phyloP scores from a whole-genome alignment of 345 rosid species.

The Carallia brachiata region DNA sequence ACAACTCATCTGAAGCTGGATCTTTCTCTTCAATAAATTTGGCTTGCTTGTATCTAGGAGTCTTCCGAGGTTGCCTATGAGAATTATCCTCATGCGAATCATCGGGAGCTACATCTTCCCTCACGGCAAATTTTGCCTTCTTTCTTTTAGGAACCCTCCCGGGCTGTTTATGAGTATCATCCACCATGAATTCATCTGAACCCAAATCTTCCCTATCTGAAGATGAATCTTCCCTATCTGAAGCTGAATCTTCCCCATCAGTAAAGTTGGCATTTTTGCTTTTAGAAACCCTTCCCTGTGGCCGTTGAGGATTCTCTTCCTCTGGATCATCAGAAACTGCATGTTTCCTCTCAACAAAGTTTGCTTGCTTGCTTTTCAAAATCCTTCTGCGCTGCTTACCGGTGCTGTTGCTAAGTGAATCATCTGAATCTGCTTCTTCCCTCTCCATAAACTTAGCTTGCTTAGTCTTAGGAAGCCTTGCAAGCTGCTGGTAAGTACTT shows the following conservation, averaged over 20 bases:
- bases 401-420: conserved; percentile 22
- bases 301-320: conserved; percentile 10
- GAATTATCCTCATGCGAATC: conserved; percentile 31
- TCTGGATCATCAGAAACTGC: conserved; percentile 10
- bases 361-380: conserved; percentile 11
- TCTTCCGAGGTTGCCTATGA: conserved; percentile 35
- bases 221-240: conserved; percentile 26
- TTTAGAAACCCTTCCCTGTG: conserved; percentile 24
- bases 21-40: conserved; percentile 34
- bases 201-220: conserved; percentile 29
- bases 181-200: conserved; percentile 30
- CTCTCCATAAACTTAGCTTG: conserved; percentile 22
- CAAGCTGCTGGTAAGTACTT: conserved; percentile 19
- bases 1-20: conserved; percentile 39
- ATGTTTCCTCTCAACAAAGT: conserved; percentile 18
- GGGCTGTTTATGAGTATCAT: conserved; percentile 16
- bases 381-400: conserved; percentile 17
- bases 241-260: conserved; percentile 27
- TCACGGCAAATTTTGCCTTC: conserved; percentile 27
- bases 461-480: conserved; percentile 27
- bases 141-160: conserved; percentile 33
- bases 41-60: conserved; percentile 43
- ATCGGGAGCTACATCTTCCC: conserved; percentile 31
- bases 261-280: conserved; percentile 18
- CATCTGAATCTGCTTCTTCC: conserved; percentile 31